Evolutionary conservation across 2,329 filamentous ascomycete genomes (phyloP).

Genomic region (Epichloe brachyelytri): DNA sequence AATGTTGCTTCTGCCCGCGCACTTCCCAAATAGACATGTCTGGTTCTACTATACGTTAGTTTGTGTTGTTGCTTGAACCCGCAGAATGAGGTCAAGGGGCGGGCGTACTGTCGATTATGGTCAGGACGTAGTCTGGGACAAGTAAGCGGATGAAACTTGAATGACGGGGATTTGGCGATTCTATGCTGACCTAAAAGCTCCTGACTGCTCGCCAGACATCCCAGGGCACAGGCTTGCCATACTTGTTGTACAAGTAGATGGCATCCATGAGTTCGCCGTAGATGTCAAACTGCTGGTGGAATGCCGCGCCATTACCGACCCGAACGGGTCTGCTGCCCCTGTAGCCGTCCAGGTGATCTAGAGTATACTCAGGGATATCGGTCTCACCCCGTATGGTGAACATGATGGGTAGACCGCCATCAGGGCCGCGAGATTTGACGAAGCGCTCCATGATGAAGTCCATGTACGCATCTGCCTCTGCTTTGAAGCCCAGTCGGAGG

Average conservation of each 20-base stretch:
- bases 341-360: slow-evolving; percentile 61
- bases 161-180: neutral
- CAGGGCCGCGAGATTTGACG: slow-evolving; percentile 42
- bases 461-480: slow-evolving; percentile 69
- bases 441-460: slow-evolving; percentile 64
- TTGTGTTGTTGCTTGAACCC: neutral
- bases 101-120: slow-evolving; percentile 43
- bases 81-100: neutral
- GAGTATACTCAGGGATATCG: slow-evolving; percentile 57
- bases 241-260: slow-evolving; percentile 69
- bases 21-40: slow-evolving; percentile 84
- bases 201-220: slow-evolving; percentile 63
- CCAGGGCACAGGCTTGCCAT: slow-evolving; percentile 63
- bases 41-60: slow-evolving; percentile 29
- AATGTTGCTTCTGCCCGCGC: slow-evolving; percentile 61
- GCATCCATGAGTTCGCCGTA: slow-evolving; percentile 69
- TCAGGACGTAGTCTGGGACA: slow-evolving; percentile 52
- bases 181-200: slow-evolving; percentile 41
- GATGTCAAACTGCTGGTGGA: slow-evolving; percentile 66
- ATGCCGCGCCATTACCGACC: slow-evolving; percentile 65
- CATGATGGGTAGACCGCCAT: slow-evolving; percentile 63
- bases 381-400: slow-evolving; percentile 66
- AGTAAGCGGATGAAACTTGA: neutral
- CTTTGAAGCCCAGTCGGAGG: slow-evolving; percentile 60
- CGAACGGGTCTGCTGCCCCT: slow-evolving; percentile 57